Conservation (phyloP, 1,139 yeast species). For the Magnusiomyces clavatus region DNA sequence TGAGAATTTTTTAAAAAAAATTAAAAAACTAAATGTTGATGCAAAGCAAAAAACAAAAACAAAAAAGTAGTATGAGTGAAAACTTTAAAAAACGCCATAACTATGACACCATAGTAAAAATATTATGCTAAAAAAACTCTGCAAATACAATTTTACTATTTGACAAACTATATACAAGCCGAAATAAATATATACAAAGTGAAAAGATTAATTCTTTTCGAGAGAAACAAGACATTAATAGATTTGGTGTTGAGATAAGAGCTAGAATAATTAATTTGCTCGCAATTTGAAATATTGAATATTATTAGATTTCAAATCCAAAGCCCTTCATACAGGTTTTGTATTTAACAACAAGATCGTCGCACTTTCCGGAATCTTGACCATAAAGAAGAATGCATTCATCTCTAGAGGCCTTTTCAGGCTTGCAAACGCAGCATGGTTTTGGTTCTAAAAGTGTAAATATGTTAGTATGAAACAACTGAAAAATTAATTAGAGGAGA, state of each 20-base stretch:
- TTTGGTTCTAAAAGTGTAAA: constrained; percentile 45
- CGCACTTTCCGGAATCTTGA: constrained; percentile 78
- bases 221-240: neutral
- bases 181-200: neutral
- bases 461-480: neutral
- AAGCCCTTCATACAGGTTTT: constrained; percentile 86
- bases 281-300: neutral
- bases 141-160: neutral
- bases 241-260: neutral
- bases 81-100: neutral
- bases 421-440: constrained; percentile 94
- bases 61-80: neutral
- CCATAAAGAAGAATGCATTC: constrained; percentile 81
- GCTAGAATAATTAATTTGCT: neutral
- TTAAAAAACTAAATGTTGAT: neutral
- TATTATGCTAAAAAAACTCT: neutral
- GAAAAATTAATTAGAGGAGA: neutral
- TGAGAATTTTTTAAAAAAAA: neutral
- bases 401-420: constrained; percentile 76
- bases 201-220: neutral
- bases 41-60: neutral
- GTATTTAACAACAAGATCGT: constrained; percentile 59
- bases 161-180: neutral
- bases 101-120: too few species aligned
- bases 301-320: constrained; percentile 54